Evolutionary conservation across 2,329 filamentous ascomycete genomes (phyloP), one percentile per base, ranked within the genome.

Genomic region (Dothideomycetidae sp.): DNA sequence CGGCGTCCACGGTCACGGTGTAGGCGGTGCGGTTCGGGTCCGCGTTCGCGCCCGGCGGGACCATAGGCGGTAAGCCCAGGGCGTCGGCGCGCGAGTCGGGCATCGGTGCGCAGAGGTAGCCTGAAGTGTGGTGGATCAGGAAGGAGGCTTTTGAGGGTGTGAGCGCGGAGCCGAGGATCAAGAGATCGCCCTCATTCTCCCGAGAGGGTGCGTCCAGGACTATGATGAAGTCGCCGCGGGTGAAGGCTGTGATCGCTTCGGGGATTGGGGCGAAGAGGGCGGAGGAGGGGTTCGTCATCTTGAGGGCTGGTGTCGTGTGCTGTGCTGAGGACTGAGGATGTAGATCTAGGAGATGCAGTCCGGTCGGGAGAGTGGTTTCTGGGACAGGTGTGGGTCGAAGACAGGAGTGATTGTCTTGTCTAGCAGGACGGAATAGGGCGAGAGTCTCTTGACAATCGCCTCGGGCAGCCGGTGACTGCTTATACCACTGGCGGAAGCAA

Each of bases 141-240:
- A 94, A 98, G 51, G 85, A 83, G 77, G 93, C 92, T 63, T 96
- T 88, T 47, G 81, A 72, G 15, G 85, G 70, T 5, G 88, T 93
- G 46, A 94, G 65, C 52, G 80, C 71, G 48, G 84, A 67, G 44
- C 85, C 88, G 48, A 90, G 83, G 54, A 96, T 92, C 60, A 96
- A 94, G 33, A 98, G 74, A 64, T 98, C 90, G 59, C 86, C 90
- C 70, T 98, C 90, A 60, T 98, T 98, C 61, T 98, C 90, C 59
- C 90, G 86, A 44, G 78, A 74, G 46, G 84, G 76, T 49, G 83
- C 81, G 66, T 98, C 90, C 53, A 98, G 82, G 26, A 94, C 88
- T 44, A 98, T 76, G 56, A 98, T 79, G 70, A 96, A 96, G 56
- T 96, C 78, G 59, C 84, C 85, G 47, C 28, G 13, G 16, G 17